Base-by-base conservation (phyloP, 1,284 basidiomycete species). In the Irpex sp. region DNA sequence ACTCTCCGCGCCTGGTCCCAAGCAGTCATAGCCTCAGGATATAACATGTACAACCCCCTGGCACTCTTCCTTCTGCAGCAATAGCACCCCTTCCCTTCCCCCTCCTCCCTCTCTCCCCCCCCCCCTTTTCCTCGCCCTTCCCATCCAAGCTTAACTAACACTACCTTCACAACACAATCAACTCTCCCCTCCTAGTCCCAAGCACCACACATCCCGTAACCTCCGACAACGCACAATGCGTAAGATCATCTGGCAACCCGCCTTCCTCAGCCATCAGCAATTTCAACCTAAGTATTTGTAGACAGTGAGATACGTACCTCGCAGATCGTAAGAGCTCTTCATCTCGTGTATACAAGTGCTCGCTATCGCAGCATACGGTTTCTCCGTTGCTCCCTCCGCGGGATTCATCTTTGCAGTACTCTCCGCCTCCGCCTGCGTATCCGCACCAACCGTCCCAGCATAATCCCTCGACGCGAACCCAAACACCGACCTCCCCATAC, bases 191-290 rank as follows among this genome's bases (percentile, higher is more conserved):
- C 39, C 82, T 71, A 63, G 80, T 81, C 0, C 78, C 81, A 36
- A 82, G 63, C 1, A 75, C 71, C 52, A 83, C 78, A 19, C 63
- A 71, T 4, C 81, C 80, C 56, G 74, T 79, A 16, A 76, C 67
- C 65, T 84, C 82, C 2, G 76, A 77, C 59, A 83, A 74, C 1
- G 79, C 77, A 62, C 81, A 80, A 61, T 77, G 76, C 5, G 73
- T 78, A 16, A 81, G 69, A 66, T 81, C 80, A 65, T 80, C 80
- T 82, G 63, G 7, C 7, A 35, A 45, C 61, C 16, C 23, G 19
- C 9, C 14, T 21, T 36, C 36, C 16, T 36, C 16, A 47, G 21
- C 36, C 14, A 12, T 45, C 42, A 45, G n/a, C 12, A 42, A 23
- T 23, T 23, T 23, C 23, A 23, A 23, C 23, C 2, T 23, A 23